Evolutionary conservation across 768 basidiomycete genomes (phyloP), one percentile per base, ranked within the genome.

Genomic region (Glaciozyma antarctica): DNA sequence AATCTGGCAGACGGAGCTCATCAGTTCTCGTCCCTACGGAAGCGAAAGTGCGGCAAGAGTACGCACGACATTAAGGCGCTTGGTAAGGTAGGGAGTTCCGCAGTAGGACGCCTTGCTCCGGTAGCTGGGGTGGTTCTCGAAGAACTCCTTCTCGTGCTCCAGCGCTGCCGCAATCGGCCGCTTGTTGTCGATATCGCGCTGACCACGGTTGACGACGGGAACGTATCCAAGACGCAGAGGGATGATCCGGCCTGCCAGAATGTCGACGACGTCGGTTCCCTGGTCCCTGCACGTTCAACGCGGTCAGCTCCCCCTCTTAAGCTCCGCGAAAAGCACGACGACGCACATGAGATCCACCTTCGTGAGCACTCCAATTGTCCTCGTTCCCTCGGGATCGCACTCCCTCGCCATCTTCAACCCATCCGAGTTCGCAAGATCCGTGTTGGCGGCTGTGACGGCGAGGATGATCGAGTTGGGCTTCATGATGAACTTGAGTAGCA

Each of bases 241-340:
- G 74, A 98, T 97, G 71, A 99, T 85, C 58, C 95, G 85, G 13
- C 95, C 94, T 6, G 95, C 95, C 56, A 99, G 84, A 76, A 99
- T 98, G 77, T 99, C 95, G 34, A 99, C 92, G 44, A 99, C 95
- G 76, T 99, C 94, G 9, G 94, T 98, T 61, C 95, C 95, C 73
- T 82, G 83, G 80, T 99, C 94, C 90, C 90, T 94, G 61, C n/a
- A 5, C 24, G 43, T 34, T 65, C n/a, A 62, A 26, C 64, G 44
- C 44, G n/a, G 24, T 64, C 30, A 41, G 55, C 55, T 28, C 34
- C 38, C 34, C 32, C 12, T 45, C 30, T 48, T 57, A 49, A 61
- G 28, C 48, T 3, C 19, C 12, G 22, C n/a, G 5, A n/a, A 32
- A 43, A 52, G 53, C 21, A 17, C n/a, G n/a, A n/a, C n/a, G n/a